Evolutionary conservation across 1,139 yeast genomes (phyloP).

Genomic region (Lodderomyces margitis): DNA sequence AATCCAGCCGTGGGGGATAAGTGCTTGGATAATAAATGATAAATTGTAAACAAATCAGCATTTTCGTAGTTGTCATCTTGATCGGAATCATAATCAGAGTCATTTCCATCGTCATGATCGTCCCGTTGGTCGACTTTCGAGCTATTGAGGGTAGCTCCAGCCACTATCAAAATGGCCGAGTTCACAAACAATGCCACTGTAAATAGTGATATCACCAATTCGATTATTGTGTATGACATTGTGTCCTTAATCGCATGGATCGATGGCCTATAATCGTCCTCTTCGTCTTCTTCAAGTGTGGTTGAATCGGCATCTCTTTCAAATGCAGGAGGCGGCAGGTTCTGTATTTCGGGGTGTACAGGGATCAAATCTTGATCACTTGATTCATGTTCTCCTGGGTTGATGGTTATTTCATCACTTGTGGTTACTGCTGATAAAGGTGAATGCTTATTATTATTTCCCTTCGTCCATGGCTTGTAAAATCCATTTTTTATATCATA

Average conservation of each 20-base stretch:
- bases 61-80: slow-evolving; percentile 43
- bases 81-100: slow-evolving; percentile 49
- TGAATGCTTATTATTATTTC: not conserved
- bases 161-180: slow-evolving; percentile 71
- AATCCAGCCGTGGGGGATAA: slow-evolving; percentile 91
- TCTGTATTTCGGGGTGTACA: slow-evolving; percentile 8
- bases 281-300: slow-evolving; percentile 20
- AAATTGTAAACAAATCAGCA: slow-evolving; percentile 87
- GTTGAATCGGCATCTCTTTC: slow-evolving; percentile 30
- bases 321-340: slow-evolving; percentile 9
- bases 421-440: not conserved
- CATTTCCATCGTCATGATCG: slow-evolving; percentile 40
- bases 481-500: slow-evolving; percentile 69
- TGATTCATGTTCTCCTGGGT: not conserved
- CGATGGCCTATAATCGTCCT: slow-evolving; percentile 58
- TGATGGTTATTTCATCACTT: slow-evolving; percentile 6
- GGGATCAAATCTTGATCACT: slow-evolving; percentile 14
- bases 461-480: slow-evolving; percentile 26
- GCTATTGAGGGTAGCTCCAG: slow-evolving; percentile 62
- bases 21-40: slow-evolving; percentile 66
- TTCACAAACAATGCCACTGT: slow-evolving; percentile 80
- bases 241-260: slow-evolving; percentile 65
- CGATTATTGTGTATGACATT: slow-evolving; percentile 64
- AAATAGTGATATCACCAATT: slow-evolving; percentile 62
- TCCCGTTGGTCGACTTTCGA: slow-evolving; percentile 18